A percentile compares a stretch with the other conserved stretches of the same genome.
These are phyloP conservation scores for Suillus brevipes DNA, from an alignment of 768 basidiomycete species.

Conservation along the genomic window DNA sequence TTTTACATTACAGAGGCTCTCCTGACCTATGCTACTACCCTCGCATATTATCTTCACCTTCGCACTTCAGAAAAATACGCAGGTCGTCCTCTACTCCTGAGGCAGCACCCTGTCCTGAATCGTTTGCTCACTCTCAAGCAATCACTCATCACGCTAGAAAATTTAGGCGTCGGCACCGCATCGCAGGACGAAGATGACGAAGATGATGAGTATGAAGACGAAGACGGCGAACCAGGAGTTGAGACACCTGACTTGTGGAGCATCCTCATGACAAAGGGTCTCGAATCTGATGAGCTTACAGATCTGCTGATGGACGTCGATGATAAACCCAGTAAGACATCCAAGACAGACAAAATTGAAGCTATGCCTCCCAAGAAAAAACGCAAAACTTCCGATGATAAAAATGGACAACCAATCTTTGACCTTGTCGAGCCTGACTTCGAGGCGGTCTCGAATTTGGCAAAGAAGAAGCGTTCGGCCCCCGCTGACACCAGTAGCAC, in stretches of 20 bases:
- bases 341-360: slow-evolving; percentile 24
- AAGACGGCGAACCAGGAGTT: slow-evolving; percentile 28
- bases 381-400: slow-evolving; percentile 43
- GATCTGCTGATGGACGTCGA: slow-evolving; percentile 57
- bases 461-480: slow-evolving; percentile 23
- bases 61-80: slow-evolving; percentile 67
- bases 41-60: slow-evolving; percentile 93
- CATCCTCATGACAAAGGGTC: slow-evolving; percentile 35
- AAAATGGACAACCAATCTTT: slow-evolving; percentile 46
- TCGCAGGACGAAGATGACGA: slow-evolving; percentile 47
- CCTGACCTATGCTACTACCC: slow-evolving; percentile 84
- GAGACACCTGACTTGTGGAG: slow-evolving; percentile 46
- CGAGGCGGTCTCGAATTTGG: slow-evolving; percentile 28
- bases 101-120: slow-evolving; percentile 67
- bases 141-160: slow-evolving; percentile 77
- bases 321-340: slow-evolving; percentile 9
- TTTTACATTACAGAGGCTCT: slow-evolving; percentile 65
- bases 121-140: slow-evolving; percentile 85
- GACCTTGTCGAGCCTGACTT: slow-evolving; percentile 84
- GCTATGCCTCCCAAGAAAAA: slow-evolving; percentile 58
- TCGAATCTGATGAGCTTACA: slow-evolving; percentile 52
- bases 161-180: slow-evolving; percentile 70
- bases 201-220: slow-evolving; percentile 40
- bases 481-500: slow-evolving; percentile 12
- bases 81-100: slow-evolving; percentile 59